A percentile compares a stretch with the other conserved stretches of the same genome.
Evolutionary conservation across 441 rosid genomes (phyloP).

Genomic region (Populus hybrid): DNA sequence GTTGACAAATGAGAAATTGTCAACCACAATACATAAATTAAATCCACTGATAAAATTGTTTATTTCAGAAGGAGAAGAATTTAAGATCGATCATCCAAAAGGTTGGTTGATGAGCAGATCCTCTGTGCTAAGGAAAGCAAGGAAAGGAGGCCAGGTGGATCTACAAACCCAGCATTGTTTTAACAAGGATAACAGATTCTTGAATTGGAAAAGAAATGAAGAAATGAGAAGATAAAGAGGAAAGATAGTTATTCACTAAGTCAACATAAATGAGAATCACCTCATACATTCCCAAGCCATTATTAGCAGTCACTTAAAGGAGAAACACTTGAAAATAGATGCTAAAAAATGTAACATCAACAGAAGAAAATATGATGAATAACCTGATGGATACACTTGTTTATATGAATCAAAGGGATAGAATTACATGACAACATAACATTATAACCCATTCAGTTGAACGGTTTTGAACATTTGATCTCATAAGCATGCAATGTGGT

Average conservation of each 20-base stretch:
- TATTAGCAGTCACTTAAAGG: neutral
- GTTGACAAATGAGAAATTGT: neutral
- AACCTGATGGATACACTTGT: neutral
- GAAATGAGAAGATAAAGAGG: neutral
- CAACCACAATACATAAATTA: neutral
- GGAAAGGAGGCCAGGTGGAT: no score
- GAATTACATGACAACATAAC: neutral
- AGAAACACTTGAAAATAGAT: neutral
- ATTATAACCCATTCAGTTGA: neutral
- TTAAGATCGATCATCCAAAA: neutral
- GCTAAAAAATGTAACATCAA: slow-evolving; percentile 1
- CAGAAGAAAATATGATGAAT: neutral
- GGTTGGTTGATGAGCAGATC: neutral
- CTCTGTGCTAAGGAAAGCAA: no score
- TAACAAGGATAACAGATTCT: neutral
- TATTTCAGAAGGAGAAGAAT: neutral
- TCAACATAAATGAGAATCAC: neutral
- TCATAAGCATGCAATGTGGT: neutral
- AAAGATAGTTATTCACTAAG: neutral
- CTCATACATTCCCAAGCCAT: neutral
- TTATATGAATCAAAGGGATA: neutral
- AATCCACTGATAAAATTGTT: neutral
- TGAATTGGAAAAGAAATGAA: neutral
- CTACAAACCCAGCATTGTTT: neutral
- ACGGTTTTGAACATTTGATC: neutral